These are phyloP conservation scores for Juncus inflexus DNA, from an alignment of 176 grass and related monocot genomes.

Conservation along the genomic window DNA sequence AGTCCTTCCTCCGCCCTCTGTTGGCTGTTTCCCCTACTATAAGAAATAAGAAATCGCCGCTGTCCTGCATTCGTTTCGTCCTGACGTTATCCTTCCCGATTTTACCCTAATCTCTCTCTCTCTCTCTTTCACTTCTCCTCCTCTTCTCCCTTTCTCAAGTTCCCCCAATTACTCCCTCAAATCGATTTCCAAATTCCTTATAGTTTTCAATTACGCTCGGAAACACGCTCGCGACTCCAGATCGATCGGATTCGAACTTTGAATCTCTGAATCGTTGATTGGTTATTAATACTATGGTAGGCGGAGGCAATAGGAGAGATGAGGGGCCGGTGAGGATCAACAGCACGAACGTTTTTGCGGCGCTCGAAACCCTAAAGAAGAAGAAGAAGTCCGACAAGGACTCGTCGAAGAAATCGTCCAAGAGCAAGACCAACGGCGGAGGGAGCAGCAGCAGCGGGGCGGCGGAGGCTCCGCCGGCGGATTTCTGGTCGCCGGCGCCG, in stretches of 20 bases:
- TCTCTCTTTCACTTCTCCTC: not conserved
- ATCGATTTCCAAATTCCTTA: not conserved
- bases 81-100: slow-evolving; percentile 3
- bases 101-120: slow-evolving; percentile 21
- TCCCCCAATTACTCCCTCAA: slow-evolving; percentile 17
- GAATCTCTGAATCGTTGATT: not conserved
- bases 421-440: slow-evolving; percentile 31
- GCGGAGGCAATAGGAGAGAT: slow-evolving; percentile 57
- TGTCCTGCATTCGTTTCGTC: not conserved
- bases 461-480: slow-evolving; percentile 46
- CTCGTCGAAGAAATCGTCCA: slow-evolving; percentile 46
- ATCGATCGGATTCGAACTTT: slow-evolving; percentile 42
- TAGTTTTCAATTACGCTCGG: not conserved
- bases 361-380: slow-evolving; percentile 96
- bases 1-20: not conserved
- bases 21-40: slow-evolving; percentile 11
- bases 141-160: not conserved
- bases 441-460: slow-evolving; percentile 31
- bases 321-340: slow-evolving; percentile 74
- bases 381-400: slow-evolving; percentile 86
- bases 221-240: slow-evolving; percentile 9
- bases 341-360: slow-evolving; percentile 88
- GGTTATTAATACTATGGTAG: slow-evolving; percentile 50
- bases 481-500: slow-evolving; percentile 64
- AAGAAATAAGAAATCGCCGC: slow-evolving; percentile 24